These are phyloP conservation scores for Globisporangium spinosum DNA, from an alignment of 352 stramenopile species.

Conservation along the genomic window DNA sequence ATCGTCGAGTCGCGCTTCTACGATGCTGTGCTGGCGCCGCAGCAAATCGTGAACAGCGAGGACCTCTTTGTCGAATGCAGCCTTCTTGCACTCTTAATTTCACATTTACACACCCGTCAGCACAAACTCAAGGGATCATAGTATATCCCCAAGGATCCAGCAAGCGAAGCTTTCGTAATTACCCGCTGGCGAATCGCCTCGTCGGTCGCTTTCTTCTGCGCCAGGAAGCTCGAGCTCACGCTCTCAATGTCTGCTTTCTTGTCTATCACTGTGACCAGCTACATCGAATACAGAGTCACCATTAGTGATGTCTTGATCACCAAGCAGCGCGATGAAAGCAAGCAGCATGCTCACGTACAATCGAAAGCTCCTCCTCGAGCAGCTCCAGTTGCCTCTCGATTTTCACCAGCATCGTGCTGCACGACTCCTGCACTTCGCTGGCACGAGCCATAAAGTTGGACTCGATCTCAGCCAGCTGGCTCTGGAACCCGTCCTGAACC, in stretches of 20 bases:
- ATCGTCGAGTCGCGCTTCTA: constrained; percentile 1
- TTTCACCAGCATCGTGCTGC: constrained; percentile 13
- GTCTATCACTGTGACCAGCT: constrained; percentile 40
- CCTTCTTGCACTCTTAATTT: constrained; percentile 35
- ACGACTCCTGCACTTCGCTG: constrained; percentile 14
- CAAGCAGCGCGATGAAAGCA: background rate
- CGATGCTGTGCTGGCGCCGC: constrained; percentile 20
- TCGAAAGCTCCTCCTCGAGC: constrained; percentile 54
- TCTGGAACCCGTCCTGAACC: constrained; percentile 15
- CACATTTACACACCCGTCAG: background rate
- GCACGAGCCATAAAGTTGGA: background rate
- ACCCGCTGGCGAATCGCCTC: constrained; percentile 48
- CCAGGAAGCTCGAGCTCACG: constrained; percentile 18
- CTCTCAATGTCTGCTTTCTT: constrained; percentile 40
- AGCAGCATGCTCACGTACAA: constrained; percentile 21
- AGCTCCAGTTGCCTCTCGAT: constrained; percentile 37
- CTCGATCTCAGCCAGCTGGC: constrained; percentile 12
- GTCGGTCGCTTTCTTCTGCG: constrained; percentile 29
- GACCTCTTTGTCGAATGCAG: constrained; percentile 46
- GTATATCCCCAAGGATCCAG: too few species aligned
- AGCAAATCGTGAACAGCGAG: constrained; percentile 33
- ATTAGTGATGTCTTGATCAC: background rate
- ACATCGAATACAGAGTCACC: background rate
- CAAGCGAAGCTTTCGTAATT: too few species aligned
- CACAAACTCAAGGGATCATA: background rate